Evolutionary conservation across 2,329 filamentous ascomycete genomes (phyloP).

Genomic region (Ambrosiella cleistominuta): DNA sequence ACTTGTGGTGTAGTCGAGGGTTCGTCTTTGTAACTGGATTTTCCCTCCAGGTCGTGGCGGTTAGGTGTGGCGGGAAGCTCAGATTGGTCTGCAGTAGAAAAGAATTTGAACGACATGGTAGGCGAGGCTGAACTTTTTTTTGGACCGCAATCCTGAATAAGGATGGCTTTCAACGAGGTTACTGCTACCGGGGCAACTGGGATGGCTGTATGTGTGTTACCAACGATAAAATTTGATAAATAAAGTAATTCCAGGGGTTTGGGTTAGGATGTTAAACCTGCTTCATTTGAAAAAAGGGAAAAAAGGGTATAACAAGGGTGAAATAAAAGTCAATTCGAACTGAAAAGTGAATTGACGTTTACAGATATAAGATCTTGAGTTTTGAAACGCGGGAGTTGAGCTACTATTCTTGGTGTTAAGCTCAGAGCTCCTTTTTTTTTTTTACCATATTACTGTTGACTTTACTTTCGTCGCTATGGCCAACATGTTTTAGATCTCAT

Average conservation of each 20-base stretch:
- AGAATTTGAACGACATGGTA: conserved; percentile 26
- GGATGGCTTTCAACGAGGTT: background rate
- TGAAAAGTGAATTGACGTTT: background rate
- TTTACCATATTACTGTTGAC: background rate
- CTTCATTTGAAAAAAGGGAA: too few relatives aligned
- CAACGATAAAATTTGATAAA: background rate
- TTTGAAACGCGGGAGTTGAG: background rate
- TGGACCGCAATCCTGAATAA: background rate
- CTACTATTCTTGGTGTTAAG: background rate
- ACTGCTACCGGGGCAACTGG: background rate
- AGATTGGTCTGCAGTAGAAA: conserved; percentile 25
- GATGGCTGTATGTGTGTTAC: background rate
- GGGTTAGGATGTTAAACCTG: background rate
- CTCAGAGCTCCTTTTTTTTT: background rate
- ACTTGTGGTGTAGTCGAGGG: conserved; percentile 37
- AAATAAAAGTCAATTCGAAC: background rate
- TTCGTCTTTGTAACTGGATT: conserved; percentile 25
- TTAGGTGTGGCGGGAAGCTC: conserved; percentile 33
- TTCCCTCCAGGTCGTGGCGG: conserved; percentile 19
- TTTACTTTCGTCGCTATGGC: background rate
- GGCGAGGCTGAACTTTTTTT: conserved; percentile 7
- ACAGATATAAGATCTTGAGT: background rate
- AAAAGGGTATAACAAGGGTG: background rate
- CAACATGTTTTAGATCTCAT: background rate
- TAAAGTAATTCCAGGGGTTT: background rate